These are phyloP conservation scores for Sphaerulina musiva DNA, from an alignment of 2,329 filamentous ascomycete genomes.

Conservation along the genomic window DNA sequence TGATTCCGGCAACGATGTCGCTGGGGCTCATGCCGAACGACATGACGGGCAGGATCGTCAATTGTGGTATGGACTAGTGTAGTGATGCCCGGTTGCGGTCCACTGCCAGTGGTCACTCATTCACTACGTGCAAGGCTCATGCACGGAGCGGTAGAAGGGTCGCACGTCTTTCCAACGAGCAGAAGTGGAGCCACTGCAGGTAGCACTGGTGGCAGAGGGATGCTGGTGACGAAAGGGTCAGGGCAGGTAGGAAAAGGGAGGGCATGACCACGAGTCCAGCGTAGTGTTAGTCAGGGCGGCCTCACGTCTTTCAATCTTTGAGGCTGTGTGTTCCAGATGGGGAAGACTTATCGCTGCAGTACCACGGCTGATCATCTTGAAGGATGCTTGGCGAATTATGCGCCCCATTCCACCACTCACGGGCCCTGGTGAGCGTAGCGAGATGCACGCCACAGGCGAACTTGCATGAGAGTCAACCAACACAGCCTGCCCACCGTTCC, in stretches of 20 bases:
- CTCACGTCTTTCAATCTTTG: background rate
- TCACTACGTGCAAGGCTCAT: background rate
- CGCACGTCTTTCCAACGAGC: background rate
- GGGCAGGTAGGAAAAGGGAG: too few relatives aligned
- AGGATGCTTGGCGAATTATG: background rate
- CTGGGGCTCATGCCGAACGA: slow-evolving; percentile 11
- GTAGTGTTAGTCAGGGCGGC: background rate
- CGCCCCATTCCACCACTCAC: background rate
- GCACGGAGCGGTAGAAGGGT: background rate
- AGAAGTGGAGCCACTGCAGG: background rate
- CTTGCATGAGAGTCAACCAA: background rate
- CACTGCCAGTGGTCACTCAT: background rate
- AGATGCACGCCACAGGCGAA: background rate
- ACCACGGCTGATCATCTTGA: background rate
- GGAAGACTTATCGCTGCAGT: background rate
- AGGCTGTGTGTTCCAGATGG: background rate
- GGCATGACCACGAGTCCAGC: too few relatives aligned
- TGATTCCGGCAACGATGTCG: slow-evolving; percentile 16
- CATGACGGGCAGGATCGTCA: background rate
- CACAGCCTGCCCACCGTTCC: background rate
- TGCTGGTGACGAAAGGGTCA: background rate
- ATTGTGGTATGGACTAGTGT: background rate
- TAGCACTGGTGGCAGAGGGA: too few relatives aligned
- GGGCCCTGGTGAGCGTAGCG: background rate
- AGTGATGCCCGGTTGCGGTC: background rate